These are phyloP conservation scores for Nannizziopsis arthrosporioides DNA, from an alignment of 2,329 filamentous ascomycete species.

Conservation along the genomic window DNA sequence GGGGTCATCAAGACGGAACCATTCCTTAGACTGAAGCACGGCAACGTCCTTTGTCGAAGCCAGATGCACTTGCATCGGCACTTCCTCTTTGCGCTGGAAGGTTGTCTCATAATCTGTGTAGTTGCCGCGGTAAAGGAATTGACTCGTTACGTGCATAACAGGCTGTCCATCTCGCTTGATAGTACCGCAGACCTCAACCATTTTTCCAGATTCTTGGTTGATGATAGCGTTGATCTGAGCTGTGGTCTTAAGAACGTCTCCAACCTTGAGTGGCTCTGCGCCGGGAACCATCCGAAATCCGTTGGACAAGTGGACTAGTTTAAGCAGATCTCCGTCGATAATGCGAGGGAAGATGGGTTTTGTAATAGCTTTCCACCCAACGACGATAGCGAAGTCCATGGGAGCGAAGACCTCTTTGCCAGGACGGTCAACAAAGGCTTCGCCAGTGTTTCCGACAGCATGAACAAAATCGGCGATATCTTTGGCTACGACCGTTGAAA, in stretches of 20 bases:
- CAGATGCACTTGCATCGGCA: constrained; percentile 84
- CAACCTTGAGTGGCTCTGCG: constrained; percentile 88
- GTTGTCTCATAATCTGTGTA: constrained; percentile 97
- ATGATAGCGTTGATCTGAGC: constrained; percentile 95
- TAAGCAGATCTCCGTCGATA: constrained; percentile 91
- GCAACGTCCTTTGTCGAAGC: constrained; percentile 82
- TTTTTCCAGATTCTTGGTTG: constrained; percentile 96
- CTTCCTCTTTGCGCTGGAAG: constrained; percentile 95
- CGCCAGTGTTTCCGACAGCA: constrained; percentile 91
- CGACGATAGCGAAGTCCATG: constrained; percentile 98
- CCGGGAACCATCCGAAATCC: constrained; percentile 97
- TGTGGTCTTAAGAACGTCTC: constrained; percentile 81
- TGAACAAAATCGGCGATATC: constrained; percentile 99
- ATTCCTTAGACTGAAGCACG: constrained; percentile 89
- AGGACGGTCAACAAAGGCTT: constrained; percentile 90
- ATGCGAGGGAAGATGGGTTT: constrained; percentile 97
- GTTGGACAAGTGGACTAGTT: constrained; percentile 93
- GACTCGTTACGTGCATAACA: constrained; percentile 97
- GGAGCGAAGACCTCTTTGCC: constrained; percentile 90
- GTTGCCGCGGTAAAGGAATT: constrained; percentile 88
- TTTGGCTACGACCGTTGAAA: constrained; percentile 73
- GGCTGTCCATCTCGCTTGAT: constrained; percentile 71
- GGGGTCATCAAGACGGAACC: constrained; percentile 79
- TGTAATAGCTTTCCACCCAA: constrained; percentile 97
- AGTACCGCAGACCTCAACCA: constrained; percentile 99